Conservation (phyloP, 306 rosid genomes). For the Cercis canadensis region DNA sequence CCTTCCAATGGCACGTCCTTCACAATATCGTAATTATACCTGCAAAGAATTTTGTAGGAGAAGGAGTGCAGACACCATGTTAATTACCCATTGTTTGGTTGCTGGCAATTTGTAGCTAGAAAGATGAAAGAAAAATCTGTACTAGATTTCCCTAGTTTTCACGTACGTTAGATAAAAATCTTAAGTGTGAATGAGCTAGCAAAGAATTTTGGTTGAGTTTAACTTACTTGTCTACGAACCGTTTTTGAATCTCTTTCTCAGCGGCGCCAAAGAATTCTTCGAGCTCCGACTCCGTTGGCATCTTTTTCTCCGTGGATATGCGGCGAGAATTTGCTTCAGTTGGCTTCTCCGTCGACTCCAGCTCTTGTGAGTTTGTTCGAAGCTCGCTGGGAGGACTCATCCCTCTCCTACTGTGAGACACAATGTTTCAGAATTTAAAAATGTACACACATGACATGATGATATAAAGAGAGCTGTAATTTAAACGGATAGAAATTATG, state of each 20-base stretch:
- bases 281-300: slow-evolving; percentile 70
- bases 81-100: slow-evolving; percentile 15
- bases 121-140: neutral
- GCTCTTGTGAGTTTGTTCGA: slow-evolving; percentile 48
- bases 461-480: slow-evolving; percentile 2
- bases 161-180: too few species aligned
- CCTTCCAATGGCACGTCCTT: slow-evolving; percentile 87
- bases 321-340: slow-evolving; percentile 49
- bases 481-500: slow-evolving; percentile 29
- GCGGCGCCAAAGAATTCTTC: slow-evolving; percentile 79
- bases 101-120: slow-evolving; percentile 20
- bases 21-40: slow-evolving; percentile 81
- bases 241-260: slow-evolving; percentile 68
- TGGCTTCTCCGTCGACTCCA: slow-evolving; percentile 42
- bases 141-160: too few species aligned
- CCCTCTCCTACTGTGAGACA: slow-evolving; percentile 59
- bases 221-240: slow-evolving; percentile 67
- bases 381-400: slow-evolving; percentile 59
- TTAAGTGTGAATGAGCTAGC: neutral
- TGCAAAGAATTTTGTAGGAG: slow-evolving; percentile 35
- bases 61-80: slow-evolving; percentile 5
- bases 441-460: neutral
- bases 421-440: slow-evolving; percentile 10
- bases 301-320: slow-evolving; percentile 42
- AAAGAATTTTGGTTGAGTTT: neutral